phyloP scores from a whole-genome alignment of 495 filamentous ascomycete genomes.

The Podospora sp. region DNA sequence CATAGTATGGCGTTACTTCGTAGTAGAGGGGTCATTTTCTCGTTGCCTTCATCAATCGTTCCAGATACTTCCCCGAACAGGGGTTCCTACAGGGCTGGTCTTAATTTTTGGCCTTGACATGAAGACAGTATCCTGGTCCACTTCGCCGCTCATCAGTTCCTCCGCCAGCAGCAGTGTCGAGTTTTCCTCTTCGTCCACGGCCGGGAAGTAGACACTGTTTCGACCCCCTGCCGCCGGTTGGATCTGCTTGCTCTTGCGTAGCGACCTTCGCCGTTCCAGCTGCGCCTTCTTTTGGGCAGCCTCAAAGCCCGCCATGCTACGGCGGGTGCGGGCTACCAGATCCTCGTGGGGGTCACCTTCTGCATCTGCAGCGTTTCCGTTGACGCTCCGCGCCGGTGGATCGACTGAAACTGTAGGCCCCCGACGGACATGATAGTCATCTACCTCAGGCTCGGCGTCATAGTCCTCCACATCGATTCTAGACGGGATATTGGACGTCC shows the following conservation, averaged over 20 bases:
- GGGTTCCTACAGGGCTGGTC: conserved; percentile 69
- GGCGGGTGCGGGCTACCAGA: conserved; percentile 76
- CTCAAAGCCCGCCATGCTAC: conserved; percentile 72
- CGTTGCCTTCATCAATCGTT: conserved; percentile 18
- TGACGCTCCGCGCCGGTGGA: not conserved
- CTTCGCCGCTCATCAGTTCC: conserved; percentile 49
- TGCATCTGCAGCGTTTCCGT: conserved; percentile 23
- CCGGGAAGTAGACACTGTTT: conserved; percentile 42
- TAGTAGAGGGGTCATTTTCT: not conserved
- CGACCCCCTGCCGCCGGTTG: conserved; percentile 19
- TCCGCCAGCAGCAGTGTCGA: conserved; percentile 34
- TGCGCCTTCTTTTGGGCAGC: conserved; percentile 54
- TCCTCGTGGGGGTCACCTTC: conserved; percentile 41
- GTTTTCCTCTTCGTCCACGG: conserved; percentile 43
- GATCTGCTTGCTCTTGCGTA: conserved; percentile 45
- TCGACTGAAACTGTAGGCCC: conserved; percentile 29
- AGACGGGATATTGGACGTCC: conserved; percentile 35
- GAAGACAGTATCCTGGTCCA: conserved; percentile 85
- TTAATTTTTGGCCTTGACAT: conserved; percentile 80
- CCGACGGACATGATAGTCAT: conserved; percentile 29
- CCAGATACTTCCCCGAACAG: conserved; percentile 38
- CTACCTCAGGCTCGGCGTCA: conserved; percentile 24
- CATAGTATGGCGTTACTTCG: not conserved
- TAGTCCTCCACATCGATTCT: not conserved
- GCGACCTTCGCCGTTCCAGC: conserved; percentile 59